Conservation (phyloP, 768 basidiomycete species). For the Ramaria sp. region DNA sequence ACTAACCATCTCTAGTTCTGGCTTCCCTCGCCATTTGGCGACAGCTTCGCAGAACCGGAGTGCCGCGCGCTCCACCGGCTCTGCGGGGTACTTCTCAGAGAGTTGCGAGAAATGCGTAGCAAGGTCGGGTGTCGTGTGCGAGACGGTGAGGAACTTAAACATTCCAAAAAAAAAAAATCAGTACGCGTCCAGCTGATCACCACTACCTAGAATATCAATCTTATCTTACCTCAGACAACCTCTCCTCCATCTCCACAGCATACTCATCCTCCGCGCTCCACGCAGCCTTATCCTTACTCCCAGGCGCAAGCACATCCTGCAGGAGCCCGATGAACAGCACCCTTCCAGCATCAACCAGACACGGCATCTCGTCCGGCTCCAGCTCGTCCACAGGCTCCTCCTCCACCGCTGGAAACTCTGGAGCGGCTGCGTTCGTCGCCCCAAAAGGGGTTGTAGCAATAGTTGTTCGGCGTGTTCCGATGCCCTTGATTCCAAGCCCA, state of each 20-base stretch:
- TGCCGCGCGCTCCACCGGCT: conserved; percentile 69
- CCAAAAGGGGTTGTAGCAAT: background rate
- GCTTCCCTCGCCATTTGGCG: conserved; percentile 73
- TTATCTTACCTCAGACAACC: conserved; percentile 60
- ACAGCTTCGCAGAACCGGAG: conserved; percentile 76
- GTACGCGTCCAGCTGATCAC: too few species aligned
- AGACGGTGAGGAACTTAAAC: conserved; percentile 71
- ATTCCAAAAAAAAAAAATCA: too few species aligned
- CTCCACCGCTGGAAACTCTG: conserved; percentile 5
- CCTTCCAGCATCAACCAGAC: conserved; percentile 48
- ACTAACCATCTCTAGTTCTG: conserved; percentile 40
- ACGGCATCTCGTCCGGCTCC: conserved; percentile 70
- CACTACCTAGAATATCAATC: too few species aligned
- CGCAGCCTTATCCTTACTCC: conserved; percentile 9
- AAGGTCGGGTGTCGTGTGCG: conserved; percentile 58
- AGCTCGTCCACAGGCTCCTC: conserved; percentile 26
- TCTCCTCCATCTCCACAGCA: conserved; percentile 61
- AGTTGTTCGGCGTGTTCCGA: conserved; percentile 3
- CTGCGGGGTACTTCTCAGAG: conserved; percentile 71
- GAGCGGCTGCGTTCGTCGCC: background rate
- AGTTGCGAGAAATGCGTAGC: conserved; percentile 27
- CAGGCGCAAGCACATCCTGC: conserved; percentile 5
- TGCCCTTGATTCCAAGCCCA: conserved; percentile 31
- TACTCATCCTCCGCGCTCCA: conserved; percentile 58
- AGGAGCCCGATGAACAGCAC: conserved; percentile 40